Conservation (phyloP, 208 protist species). For the Entamoeba histolytica region DNA sequence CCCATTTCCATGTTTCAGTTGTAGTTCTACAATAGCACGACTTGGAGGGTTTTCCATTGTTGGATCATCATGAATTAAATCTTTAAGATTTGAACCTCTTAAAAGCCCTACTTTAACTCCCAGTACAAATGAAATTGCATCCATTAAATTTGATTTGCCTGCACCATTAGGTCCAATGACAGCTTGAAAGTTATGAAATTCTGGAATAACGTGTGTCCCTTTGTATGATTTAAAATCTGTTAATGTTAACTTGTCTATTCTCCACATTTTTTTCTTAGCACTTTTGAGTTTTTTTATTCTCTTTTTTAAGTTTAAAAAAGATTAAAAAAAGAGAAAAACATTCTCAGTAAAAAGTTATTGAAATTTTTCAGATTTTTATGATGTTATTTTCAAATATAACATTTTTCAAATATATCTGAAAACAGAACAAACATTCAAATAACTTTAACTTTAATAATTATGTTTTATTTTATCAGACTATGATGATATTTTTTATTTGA, state of each 20-base stretch:
- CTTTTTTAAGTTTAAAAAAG: too few species aligned
- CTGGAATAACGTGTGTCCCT: slow-evolving; percentile 58
- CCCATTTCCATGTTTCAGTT: neutral
- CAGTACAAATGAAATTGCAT: slow-evolving; percentile 86
- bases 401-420: too few species aligned
- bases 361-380: too few species aligned
- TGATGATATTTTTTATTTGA: too few species aligned
- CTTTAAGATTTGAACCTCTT: slow-evolving; percentile 49
- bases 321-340: too few species aligned
- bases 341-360: too few species aligned
- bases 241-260: neutral
- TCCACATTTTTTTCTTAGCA: neutral
- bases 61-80: slow-evolving; percentile 58
- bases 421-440: too few species aligned
- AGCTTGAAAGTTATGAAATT: slow-evolving; percentile 82
- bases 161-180: slow-evolving; percentile 91
- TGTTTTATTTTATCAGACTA: too few species aligned
- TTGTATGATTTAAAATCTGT: slow-evolving; percentile 89
- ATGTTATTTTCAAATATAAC: too few species aligned
- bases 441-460: too few species aligned
- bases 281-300: too few species aligned
- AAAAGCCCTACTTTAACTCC: slow-evolving; percentile 50
- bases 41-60: neutral
- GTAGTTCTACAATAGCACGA: neutral
- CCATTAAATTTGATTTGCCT: slow-evolving; percentile 86